A percentile compares a stretch with the other conserved stretches of the same genome.
Evolutionary conservation across 129 eudicot species (phyloP).

Genomic region (Artemisia annua): DNA sequence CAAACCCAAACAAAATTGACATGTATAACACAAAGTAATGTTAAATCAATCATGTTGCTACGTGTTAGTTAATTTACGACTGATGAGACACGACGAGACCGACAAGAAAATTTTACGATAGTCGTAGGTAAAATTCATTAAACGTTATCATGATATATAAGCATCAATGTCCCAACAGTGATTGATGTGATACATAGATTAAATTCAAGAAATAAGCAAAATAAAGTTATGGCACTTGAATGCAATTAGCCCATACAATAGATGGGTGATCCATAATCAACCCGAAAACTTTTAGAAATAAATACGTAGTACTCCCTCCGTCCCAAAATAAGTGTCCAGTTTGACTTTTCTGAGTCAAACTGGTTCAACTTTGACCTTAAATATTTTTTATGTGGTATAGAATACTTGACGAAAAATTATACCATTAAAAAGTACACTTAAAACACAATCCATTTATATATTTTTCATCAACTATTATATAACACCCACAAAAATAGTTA

Average conservation of each 20-base stretch:
- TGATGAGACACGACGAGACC: background rate
- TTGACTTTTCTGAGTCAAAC: too few relatives aligned
- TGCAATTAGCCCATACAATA: background rate
- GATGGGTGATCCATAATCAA: slow-evolving; percentile 5
- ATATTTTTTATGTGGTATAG: too few relatives aligned
- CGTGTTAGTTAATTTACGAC: background rate
- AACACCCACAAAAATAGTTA: too few relatives aligned
- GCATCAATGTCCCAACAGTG: background rate
- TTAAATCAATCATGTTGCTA: background rate
- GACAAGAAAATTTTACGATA: background rate
- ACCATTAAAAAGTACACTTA: too few relatives aligned
- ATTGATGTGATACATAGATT: slow-evolving; percentile 11
- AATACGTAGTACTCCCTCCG: too few relatives aligned
- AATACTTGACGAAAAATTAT: too few relatives aligned
- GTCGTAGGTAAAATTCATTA: background rate
- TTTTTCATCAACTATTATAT: too few relatives aligned
- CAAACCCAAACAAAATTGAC: too few relatives aligned
- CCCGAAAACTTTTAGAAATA: slow-evolving; percentile 7
- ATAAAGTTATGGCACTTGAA: slow-evolving; percentile 5
- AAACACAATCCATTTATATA: too few relatives aligned
- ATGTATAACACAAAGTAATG: too few relatives aligned
- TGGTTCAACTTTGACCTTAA: too few relatives aligned
- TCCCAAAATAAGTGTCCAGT: too few relatives aligned
- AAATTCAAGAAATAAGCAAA: background rate
- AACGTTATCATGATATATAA: background rate